Conservation (phyloP, 371 early-diverging fungal genomes). For the Phascolomyces articulosus region DNA sequence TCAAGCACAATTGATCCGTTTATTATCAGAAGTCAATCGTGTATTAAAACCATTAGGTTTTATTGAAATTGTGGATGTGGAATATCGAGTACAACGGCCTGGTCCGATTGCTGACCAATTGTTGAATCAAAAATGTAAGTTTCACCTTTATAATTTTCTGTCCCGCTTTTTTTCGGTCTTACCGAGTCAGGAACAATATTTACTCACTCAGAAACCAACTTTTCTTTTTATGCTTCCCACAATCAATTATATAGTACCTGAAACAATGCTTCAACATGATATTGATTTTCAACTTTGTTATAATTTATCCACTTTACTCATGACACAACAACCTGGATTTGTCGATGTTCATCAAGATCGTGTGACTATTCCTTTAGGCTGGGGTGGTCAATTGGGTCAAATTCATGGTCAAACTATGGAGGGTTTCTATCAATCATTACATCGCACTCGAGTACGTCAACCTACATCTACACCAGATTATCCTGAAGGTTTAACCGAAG, state of each 20-base stretch:
- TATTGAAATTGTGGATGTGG: slow-evolving; percentile 56
- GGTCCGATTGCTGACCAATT: slow-evolving; percentile 46
- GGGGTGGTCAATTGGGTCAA: slow-evolving; percentile 34
- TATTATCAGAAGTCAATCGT: slow-evolving; percentile 42
- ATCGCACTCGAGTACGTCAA: slow-evolving; percentile 15
- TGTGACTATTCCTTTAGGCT: slow-evolving; percentile 31
- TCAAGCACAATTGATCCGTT: slow-evolving; percentile 28
- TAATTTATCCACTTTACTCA: slow-evolving; percentile 27
- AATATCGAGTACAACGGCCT: slow-evolving; percentile 46
- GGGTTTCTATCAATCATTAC: slow-evolving; percentile 18
- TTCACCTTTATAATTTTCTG: not conserved
- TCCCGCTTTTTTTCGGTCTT: not conserved
- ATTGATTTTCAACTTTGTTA: slow-evolving; percentile 25
- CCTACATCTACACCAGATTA: not conserved
- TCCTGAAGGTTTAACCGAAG: slow-evolving; percentile 10
- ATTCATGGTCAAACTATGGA: slow-evolving; percentile 27
- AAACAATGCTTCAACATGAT: slow-evolving; percentile 14
- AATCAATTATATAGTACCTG: slow-evolving; percentile 13
- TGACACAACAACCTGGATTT: slow-evolving; percentile 27
- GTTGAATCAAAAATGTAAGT: slow-evolving; percentile 40
- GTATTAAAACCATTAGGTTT: slow-evolving; percentile 57
- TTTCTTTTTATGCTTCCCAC: not conserved
- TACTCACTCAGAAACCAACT: no score
- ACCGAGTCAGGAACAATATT: no score
- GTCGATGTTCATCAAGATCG: slow-evolving; percentile 30